Conservation (phyloP, 768 basidiomycete species). For the Suillus paluster region DNA sequence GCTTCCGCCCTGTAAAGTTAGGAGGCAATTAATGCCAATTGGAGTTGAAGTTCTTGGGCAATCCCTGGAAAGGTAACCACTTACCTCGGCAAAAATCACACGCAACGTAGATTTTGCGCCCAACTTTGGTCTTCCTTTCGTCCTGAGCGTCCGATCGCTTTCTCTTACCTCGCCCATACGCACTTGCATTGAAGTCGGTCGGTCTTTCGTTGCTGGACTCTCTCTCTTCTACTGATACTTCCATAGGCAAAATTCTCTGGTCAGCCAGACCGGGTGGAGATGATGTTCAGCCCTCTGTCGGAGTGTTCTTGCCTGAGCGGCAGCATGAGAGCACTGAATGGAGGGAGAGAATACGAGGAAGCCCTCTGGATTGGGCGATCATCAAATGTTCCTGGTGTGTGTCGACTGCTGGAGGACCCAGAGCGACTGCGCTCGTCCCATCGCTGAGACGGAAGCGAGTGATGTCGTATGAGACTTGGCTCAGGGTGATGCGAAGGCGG, state of each 20-base stretch:
- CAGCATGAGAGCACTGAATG: slow-evolving; percentile 30
- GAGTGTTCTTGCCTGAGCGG: slow-evolving; percentile 25
- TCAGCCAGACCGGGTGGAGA: slow-evolving; percentile 36
- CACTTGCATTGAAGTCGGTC: background rate
- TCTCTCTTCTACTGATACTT: background rate
- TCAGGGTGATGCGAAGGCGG: slow-evolving; percentile 21
- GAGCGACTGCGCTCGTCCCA: slow-evolving; percentile 28
- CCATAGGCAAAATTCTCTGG: slow-evolving; percentile 1
- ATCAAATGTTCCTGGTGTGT: slow-evolving; percentile 18
- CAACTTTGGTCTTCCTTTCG: slow-evolving; percentile 27
- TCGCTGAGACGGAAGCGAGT: slow-evolving; percentile 28
- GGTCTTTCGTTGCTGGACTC: slow-evolving; percentile 8
- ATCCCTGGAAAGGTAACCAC: slow-evolving; percentile 18
- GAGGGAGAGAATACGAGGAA: slow-evolving; percentile 26
- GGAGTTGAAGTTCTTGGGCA: background rate
- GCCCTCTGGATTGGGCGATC: slow-evolving; percentile 23
- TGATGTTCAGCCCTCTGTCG: slow-evolving; percentile 27
- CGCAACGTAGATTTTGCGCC: slow-evolving; percentile 50
- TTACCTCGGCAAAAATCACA: slow-evolving; percentile 82
- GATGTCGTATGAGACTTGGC: slow-evolving; percentile 27
- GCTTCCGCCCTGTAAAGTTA: slow-evolving; percentile 61
- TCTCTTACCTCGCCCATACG: slow-evolving; percentile 1
- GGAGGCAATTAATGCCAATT: background rate
- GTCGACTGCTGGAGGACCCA: slow-evolving; percentile 24
- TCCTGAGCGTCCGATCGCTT: slow-evolving; percentile 18